Percentiles rank a stretch among this genome's conserved stretches.
These are phyloP conservation scores for Megacollybia marginata DNA, from an alignment of 768 basidiomycete genomes.

Conservation along the genomic window DNA sequence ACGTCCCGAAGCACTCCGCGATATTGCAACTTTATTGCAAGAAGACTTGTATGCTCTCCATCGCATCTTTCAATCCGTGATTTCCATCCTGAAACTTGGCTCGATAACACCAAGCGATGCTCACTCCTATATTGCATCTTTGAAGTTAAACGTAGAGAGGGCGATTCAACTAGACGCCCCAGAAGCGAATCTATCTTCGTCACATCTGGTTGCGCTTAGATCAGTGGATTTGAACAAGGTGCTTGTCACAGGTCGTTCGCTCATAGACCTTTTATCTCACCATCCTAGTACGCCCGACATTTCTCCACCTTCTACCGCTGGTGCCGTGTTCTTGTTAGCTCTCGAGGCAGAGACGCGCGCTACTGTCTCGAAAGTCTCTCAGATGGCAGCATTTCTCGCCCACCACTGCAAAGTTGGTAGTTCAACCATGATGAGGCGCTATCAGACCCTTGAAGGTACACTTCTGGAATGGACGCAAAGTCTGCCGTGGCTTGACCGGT, in stretches of 20 bases:
- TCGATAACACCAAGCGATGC: constrained; percentile 51
- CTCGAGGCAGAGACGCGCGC: constrained; percentile 59
- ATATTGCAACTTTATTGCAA: constrained; percentile 62
- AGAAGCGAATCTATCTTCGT: constrained; percentile 18
- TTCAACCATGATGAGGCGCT: constrained; percentile 57
- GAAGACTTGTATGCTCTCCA: constrained; percentile 43
- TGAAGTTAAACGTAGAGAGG: constrained; percentile 25
- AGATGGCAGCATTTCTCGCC: constrained; percentile 54
- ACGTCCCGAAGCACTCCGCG: constrained; percentile 58
- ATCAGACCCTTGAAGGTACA: constrained; percentile 56
- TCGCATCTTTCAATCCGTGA: constrained; percentile 40
- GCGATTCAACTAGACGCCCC: too few relatives aligned
- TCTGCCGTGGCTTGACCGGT: constrained; percentile 71
- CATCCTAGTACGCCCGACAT: constrained; percentile 29
- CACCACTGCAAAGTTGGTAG: constrained; percentile 41
- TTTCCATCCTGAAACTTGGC: constrained; percentile 45
- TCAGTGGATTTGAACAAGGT: constrained; percentile 23
- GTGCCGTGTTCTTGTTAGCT: constrained; percentile 62
- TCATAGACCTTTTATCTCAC: constrained; percentile 36
- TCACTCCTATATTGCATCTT: constrained; percentile 31
- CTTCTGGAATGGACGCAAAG: constrained; percentile 51
- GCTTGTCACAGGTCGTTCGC: constrained; percentile 34
- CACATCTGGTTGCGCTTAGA: constrained; percentile 33
- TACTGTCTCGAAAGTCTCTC: constrained; percentile 43
- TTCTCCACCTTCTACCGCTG: constrained; percentile 45